Conservation (phyloP, 116 monocot genomes). For the Papilionanthe hybrid region DNA sequence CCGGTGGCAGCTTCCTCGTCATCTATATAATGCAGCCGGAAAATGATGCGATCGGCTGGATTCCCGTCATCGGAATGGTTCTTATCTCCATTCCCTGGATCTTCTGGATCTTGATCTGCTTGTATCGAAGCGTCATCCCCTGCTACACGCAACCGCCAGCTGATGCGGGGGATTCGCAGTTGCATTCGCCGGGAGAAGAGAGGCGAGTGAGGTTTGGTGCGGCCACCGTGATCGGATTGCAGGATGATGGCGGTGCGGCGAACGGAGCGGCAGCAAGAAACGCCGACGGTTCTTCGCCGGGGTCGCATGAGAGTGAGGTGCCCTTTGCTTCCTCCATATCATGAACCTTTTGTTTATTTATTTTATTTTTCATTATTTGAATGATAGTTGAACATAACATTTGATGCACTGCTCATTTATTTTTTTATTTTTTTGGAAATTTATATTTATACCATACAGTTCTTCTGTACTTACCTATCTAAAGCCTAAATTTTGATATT, state of each 20-base stretch:
- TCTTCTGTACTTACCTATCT: too few species aligned
- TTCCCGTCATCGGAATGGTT: conserved; percentile 23
- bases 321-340: conserved; percentile 18
- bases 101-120: conserved; percentile 48
- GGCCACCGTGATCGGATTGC: conserved; percentile 1
- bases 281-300: conserved; percentile 9
- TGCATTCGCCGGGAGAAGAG: conserved; percentile 6
- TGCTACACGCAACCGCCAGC: not conserved
- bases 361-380: too few species aligned
- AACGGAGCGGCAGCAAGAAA: not conserved
- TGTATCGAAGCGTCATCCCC: conserved; percentile 20
- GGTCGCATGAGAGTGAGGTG: conserved; percentile 31
- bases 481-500: too few species aligned
- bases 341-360: not conserved
- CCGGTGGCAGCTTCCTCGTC: conserved; percentile 33
- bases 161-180: not conserved
- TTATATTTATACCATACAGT: too few species aligned
- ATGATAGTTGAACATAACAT: too few species aligned
- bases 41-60: conserved; percentile 11
- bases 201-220: conserved; percentile 28
- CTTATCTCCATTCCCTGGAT: conserved; percentile 44
- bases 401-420: too few species aligned
- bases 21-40: conserved; percentile 44
- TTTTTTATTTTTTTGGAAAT: too few species aligned
- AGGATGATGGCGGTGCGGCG: not conserved